Evolutionary conservation across 306 rosid species (phyloP).

Genomic region (Castanospermum australe): DNA sequence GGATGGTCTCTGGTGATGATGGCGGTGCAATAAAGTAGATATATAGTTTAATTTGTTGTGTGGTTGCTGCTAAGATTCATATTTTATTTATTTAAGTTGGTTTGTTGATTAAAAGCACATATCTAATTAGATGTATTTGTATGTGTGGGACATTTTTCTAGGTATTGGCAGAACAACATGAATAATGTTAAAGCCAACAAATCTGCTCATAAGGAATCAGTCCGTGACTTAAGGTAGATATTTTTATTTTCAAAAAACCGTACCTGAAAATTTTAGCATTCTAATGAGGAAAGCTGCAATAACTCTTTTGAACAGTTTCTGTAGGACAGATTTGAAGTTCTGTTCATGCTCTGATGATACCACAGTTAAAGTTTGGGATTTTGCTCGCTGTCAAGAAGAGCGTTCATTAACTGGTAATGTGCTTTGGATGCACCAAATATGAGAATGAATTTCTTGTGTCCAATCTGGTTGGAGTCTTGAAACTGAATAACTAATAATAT

Average conservation of each 20-base stretch:
- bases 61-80: conserved; percentile 16
- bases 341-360: conserved; percentile 98
- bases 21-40: conserved; percentile 96
- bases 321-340: conserved; percentile 96
- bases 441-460: conserved; percentile 9
- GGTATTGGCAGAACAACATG: conserved; percentile 99
- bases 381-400: conserved; percentile 98
- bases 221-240: conserved; percentile 85
- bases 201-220: conserved; percentile 98
- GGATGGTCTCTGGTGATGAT: conserved; percentile 99
- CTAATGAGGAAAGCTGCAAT: conserved; percentile 29
- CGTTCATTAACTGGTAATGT: conserved; percentile 96
- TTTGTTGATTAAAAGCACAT: conserved; percentile 2
- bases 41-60: conserved; percentile 13
- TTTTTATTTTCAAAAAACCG: conserved; percentile 12
- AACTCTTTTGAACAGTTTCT: conserved; percentile 66
- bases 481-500: neutral
- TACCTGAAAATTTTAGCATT: no score
- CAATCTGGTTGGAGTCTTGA: neutral
- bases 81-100: conserved; percentile 6
- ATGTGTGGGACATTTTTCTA: conserved; percentile 34
- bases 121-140: conserved; percentile 15
- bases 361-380: conserved; percentile 97
- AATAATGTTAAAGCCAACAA: conserved; percentile 96
- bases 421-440: conserved; percentile 43